Conservation (phyloP, 192 early-diverging fungal species). For the Podila horticola region DNA sequence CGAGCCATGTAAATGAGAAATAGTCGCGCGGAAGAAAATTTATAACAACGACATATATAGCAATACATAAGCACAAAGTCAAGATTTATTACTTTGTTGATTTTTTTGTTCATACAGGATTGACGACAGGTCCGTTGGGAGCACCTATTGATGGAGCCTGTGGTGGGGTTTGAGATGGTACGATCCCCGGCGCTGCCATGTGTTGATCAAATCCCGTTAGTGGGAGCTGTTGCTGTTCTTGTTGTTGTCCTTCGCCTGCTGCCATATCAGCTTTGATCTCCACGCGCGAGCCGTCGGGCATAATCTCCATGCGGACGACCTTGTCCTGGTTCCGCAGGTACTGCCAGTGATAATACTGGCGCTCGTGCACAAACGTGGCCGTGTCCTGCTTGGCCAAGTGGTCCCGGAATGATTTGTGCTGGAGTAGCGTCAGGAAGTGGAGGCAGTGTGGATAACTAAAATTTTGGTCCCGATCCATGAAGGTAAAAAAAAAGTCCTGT, state of each 20-base stretch:
- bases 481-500: background rate
- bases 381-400: slow-evolving; percentile 77
- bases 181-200: background rate
- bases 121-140: background rate
- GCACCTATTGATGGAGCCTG: background rate
- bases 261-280: slow-evolving; percentile 33
- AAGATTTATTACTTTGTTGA: background rate
- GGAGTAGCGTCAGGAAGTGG: slow-evolving; percentile 86
- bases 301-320: slow-evolving; percentile 47
- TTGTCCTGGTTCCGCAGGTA: slow-evolving; percentile 61
- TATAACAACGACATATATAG: no score
- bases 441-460: slow-evolving; percentile 89
- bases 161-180: background rate
- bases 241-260: background rate
- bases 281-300: slow-evolving; percentile 40
- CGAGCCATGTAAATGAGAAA: slow-evolving; percentile 29
- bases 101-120: background rate
- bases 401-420: slow-evolving; percentile 83
- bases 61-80: no score
- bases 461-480: background rate
- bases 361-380: slow-evolving; percentile 77
- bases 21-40: no score
- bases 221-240: background rate
- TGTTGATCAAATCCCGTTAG: background rate
- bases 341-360: slow-evolving; percentile 85